Percentiles rank a stretch among this genome's conserved stretches.
Conservation (phyloP, 441 rosid genomes). For the Populus hybrid region DNA sequence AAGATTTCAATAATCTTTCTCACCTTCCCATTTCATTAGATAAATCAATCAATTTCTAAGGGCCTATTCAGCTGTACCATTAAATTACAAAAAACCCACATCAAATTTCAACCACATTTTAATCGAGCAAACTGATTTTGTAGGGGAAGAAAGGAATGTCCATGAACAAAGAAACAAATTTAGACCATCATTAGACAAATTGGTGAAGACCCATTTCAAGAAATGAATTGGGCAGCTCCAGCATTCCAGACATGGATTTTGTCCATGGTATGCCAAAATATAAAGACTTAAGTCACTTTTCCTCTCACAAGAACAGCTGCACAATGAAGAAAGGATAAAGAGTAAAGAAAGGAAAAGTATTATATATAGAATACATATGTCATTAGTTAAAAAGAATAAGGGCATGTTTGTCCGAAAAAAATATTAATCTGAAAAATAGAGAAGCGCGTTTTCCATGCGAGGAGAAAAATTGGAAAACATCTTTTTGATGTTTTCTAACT, state of each 20-base stretch:
- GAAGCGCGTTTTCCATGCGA: no score
- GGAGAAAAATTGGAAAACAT: no score
- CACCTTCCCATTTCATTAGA: conserved; percentile 20
- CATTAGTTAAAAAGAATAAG: neutral
- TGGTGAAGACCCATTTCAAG: neutral
- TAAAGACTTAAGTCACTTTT: conserved; percentile 31
- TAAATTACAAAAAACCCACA: neutral
- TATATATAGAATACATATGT: no score
- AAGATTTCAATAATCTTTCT: no score
- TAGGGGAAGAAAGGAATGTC: neutral
- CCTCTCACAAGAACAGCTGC: no score
- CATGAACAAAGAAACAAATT: neutral
- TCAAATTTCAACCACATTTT: neutral
- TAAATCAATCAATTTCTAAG: neutral
- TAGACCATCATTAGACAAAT: neutral
- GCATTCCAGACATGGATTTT: conserved; percentile 72
- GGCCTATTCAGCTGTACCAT: neutral
- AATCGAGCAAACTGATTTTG: neutral
- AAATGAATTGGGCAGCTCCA: neutral
- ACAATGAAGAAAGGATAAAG: no score
- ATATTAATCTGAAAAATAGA: no score
- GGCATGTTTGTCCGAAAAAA: no score
- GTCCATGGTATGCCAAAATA: conserved; percentile 68
- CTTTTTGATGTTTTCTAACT: no score
- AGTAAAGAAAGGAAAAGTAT: no score